These are phyloP conservation scores for Vitis rupestris DNA, from an alignment of 164 flowering plant species.

Conservation along the genomic window DNA sequence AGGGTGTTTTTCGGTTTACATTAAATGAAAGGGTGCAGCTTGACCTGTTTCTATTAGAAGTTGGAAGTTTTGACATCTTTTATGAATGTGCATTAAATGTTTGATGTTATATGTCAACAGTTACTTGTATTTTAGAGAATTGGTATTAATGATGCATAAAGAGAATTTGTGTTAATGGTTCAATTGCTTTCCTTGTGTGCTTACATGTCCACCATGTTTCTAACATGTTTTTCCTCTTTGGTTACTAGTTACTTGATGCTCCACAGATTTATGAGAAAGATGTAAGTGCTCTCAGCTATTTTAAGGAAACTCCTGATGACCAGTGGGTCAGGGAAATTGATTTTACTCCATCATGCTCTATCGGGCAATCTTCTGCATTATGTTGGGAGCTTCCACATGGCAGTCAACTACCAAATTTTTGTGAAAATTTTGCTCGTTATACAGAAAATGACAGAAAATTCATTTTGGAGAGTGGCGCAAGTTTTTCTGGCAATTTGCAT, in stretches of 20 bases:
- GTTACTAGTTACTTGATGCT: slow-evolving; percentile 56
- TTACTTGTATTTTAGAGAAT: too few relatives aligned
- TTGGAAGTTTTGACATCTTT: slow-evolving; percentile 4
- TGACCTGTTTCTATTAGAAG: background rate
- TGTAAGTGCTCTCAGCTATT: slow-evolving; percentile 32
- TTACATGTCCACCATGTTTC: background rate
- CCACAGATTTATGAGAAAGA: slow-evolving; percentile 65
- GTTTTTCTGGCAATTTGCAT: slow-evolving; percentile 38
- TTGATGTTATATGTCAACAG: too few relatives aligned
- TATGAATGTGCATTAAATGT: background rate
- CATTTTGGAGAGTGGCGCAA: slow-evolving; percentile 31
- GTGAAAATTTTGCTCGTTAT: slow-evolving; percentile 40
- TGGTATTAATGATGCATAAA: too few relatives aligned
- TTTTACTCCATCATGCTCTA: slow-evolving; percentile 53
- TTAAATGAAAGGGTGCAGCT: too few relatives aligned
- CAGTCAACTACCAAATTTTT: slow-evolving; percentile 45
- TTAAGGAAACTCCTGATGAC: slow-evolving; percentile 43
- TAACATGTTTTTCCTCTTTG: background rate
- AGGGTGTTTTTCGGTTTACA: too few relatives aligned
- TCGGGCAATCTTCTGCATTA: slow-evolving; percentile 82
- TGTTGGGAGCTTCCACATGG: slow-evolving; percentile 65
- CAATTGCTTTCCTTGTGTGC: background rate
- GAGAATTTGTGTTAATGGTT: background rate
- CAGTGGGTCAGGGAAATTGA: slow-evolving; percentile 73
- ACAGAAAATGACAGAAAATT: slow-evolving; percentile 42